Evolutionary conservation across 306 rosid species (phyloP).

Genomic region (Myrica gale): DNA sequence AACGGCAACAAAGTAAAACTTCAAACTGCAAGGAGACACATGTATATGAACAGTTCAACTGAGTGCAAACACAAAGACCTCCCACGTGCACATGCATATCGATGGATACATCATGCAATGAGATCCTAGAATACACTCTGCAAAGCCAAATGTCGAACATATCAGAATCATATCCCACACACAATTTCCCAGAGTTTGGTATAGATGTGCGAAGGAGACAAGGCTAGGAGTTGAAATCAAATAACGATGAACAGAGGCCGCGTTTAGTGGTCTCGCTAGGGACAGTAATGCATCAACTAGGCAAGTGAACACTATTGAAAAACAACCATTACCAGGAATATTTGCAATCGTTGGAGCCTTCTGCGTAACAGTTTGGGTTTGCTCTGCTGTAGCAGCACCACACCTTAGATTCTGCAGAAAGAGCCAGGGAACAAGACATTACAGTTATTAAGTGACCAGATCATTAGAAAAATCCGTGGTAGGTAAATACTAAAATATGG

Average conservation of each 20-base stretch:
- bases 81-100: not conserved
- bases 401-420: constrained; percentile 62
- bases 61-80: too few species aligned
- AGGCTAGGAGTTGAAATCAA: not conserved
- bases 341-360: constrained; percentile 51
- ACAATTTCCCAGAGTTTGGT: not conserved
- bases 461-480: not conserved
- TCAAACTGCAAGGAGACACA: not conserved
- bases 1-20: not conserved
- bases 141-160: not conserved
- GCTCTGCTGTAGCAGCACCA: constrained; percentile 39
- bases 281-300: constrained; percentile 1
- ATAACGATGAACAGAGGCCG: not conserved
- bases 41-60: not conserved
- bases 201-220: not conserved
- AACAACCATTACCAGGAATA: constrained; percentile 58
- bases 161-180: not conserved
- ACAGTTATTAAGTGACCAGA: constrained; percentile 8
- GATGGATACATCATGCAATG: not conserved
- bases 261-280: not conserved
- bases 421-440: constrained; percentile 20
- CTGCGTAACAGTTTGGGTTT: constrained; percentile 57
- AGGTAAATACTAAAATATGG: not conserved
- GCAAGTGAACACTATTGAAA: not conserved
- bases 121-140: not conserved